Evolutionary conservation across 1,284 basidiomycete species (phyloP), one percentile per base, ranked within the genome.

Genomic region (Ganoderma leucocontextum): DNA sequence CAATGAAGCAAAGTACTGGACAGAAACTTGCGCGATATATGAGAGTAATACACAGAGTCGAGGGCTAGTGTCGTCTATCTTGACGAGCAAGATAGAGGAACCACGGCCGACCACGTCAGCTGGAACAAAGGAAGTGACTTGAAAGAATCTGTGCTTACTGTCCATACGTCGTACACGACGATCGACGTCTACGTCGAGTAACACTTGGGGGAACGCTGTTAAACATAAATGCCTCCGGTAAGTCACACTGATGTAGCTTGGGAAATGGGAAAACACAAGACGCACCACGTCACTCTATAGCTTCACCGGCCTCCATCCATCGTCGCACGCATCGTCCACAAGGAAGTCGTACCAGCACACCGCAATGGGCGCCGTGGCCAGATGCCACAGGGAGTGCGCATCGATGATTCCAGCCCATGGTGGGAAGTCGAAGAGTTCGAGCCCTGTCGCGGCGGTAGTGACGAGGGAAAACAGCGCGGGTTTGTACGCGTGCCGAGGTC

Each of bases 331-430:
- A 78, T 96, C 95, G 70, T 87, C 78, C 5, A 93, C 76, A 47
- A 96, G 78, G 76, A 96, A 97, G 19, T 85, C 82, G 75, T 96
- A 99, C 97, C 97, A 99, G 67, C 88, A 84, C 62, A 86, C 77
- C 2, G 91, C 88, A 60, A 99, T 88, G 0, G 94, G 94, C 0
- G 89, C 91, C 0, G 97, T 99, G 2, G 90, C 87, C 3, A 94
- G 82, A 81, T 99, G 98, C 98, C 98, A 99, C 13, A 99, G 81
- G 4, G 96, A 86, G 80, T 99, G 98, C 0, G 97, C 96, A 77
- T 99, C 98, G n/a, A 99, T 82, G 4, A 90, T 78, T 53, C 96
- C 82, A 35, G 79, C 75, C 81, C 90, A 83, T 0, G 98, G 95
- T 1, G 95, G 89, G 75, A 99, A 99, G 77, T 99, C 98, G 72